Conservation (phyloP, 2,329 filamentous ascomycete genomes). For the Fusarium longipes region DNA sequence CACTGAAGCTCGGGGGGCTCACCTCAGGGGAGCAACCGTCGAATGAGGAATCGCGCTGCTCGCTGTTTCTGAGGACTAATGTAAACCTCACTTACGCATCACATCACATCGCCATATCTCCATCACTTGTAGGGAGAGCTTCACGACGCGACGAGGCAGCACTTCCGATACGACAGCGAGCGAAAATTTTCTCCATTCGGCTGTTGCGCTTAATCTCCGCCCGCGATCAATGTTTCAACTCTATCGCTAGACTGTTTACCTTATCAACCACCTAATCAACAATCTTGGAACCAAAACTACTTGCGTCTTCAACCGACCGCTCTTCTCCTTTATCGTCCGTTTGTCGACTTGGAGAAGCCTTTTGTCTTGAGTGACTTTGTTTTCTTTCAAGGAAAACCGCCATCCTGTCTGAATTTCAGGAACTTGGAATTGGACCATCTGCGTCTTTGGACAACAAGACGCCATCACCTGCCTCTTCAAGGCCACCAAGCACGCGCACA, state of each 20-base stretch:
- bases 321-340: constrained; percentile 18
- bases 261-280: constrained; percentile 26
- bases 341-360: constrained; percentile 14
- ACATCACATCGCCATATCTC: constrained; percentile 32
- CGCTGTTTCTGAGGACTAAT: constrained; percentile 34
- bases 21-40: constrained; percentile 44
- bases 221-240: constrained; percentile 33
- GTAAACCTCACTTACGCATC: constrained; percentile 41
- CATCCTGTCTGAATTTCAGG: constrained; percentile 54
- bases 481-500: constrained; percentile 44
- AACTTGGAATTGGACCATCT: constrained; percentile 51
- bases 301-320: constrained; percentile 21
- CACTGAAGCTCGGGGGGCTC: constrained; percentile 36
- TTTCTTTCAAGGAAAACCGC: constrained; percentile 47
- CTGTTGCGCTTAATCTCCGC: constrained; percentile 11
- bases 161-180: constrained; percentile 15
- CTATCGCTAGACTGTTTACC: constrained; percentile 26
- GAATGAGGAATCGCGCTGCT: constrained; percentile 43
- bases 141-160: constrained; percentile 26
- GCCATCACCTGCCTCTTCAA: constrained; percentile 45
- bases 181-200: constrained; percentile 14
- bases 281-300: constrained; percentile 22
- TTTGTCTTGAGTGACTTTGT: constrained; percentile 12
- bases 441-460: constrained; percentile 52
- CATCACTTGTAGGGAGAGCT: constrained; percentile 28